phyloP scores from a whole-genome alignment of 495 filamentous ascomycete species.

The Daldinia childiae region DNA sequence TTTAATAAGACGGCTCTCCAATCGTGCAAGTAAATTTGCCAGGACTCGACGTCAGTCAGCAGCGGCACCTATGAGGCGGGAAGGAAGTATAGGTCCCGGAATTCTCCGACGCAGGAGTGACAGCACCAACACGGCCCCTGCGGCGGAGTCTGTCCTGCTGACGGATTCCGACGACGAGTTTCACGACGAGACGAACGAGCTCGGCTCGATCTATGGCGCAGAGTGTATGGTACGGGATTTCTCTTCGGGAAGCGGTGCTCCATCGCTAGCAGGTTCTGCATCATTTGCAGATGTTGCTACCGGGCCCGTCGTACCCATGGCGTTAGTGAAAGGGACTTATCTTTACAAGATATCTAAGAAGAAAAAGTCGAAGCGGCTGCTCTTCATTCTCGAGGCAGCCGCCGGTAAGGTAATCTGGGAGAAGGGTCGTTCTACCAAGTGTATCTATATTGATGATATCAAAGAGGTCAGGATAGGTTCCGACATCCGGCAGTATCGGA shows the following conservation, averaged over 20 bases:
- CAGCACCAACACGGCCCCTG: constrained; percentile 71
- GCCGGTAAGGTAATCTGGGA: constrained; percentile 90
- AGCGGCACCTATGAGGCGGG: constrained; percentile 74
- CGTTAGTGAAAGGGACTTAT: constrained; percentile 76
- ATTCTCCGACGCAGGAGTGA: constrained; percentile 88
- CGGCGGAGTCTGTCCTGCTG: constrained; percentile 62
- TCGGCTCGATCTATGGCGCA: constrained; percentile 31
- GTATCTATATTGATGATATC: constrained; percentile 94
- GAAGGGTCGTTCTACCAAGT: constrained; percentile 76
- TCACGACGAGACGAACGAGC: constrained; percentile 50
- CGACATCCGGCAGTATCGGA: constrained; percentile 88
- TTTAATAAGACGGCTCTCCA: constrained; percentile 59
- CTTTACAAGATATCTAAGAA: constrained; percentile 83
- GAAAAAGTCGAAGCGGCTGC: constrained; percentile 75
- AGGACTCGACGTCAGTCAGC: constrained; percentile 73
- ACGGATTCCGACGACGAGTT: constrained; percentile 74
- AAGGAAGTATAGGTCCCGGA: constrained; percentile 87
- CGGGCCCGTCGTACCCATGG: constrained; percentile 74
- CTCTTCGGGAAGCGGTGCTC: constrained; percentile 51
- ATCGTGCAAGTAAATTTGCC: constrained; percentile 50
- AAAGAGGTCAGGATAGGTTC: constrained; percentile 84
- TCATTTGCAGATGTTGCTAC: constrained; percentile 49
- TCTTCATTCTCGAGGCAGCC: constrained; percentile 79
- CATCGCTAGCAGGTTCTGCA: constrained; percentile 50
- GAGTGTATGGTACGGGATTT: constrained; percentile 47